Base-by-base conservation (phyloP, 257 asterid genomes). In the Lycium barbarum region DNA sequence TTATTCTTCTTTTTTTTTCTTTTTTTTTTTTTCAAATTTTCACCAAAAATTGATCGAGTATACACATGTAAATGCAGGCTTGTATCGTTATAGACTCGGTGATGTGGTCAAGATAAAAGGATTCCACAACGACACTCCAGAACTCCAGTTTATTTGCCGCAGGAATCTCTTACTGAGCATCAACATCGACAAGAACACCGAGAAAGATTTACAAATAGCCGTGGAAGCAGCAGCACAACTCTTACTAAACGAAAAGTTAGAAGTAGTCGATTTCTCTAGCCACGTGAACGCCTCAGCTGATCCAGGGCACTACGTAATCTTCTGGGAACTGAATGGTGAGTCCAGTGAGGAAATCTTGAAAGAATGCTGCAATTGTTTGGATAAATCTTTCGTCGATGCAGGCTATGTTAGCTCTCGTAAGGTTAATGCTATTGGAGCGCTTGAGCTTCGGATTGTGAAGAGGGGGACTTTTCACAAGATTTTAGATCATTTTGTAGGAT, bases 161-260 rank as follows among this genome's bases (percentile, higher is more conserved):
- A 90, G 94, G 59, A 95, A 93, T 84, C 99, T 97, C 57, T 93
- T 95, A 1, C 94, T 97, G 55, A 90, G 91, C 7, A 85, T 97
- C 76, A 97, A 95, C 94, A 95, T 97, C 6, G 99, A 97, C 94
- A 97, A 97, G 85, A 97, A 93, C 91, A 95, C 98, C 0, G 99
- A 97, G 90, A 97, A 94, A 88, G 99, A 97, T 54, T 84, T 97
- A 11, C 99, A 97, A 86, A 40, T 94, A 58, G 89, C 98, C 0
- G 99, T 97, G 2, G 99, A 95, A 66, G 90, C 92, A 1, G 98
- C 99, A 4, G 91, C 93, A 26, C 85, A 83, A 82, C 83, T 90
- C 2, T 87, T 97, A 7, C 84, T 93, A 0, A 90, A 84, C 55
- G 95, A 92, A 9, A 97, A 91, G 87, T 90, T 92, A 0, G 99